Conservation (phyloP, 495 filamentous ascomycete genomes). For the Aspergillus saccharolyticus region DNA sequence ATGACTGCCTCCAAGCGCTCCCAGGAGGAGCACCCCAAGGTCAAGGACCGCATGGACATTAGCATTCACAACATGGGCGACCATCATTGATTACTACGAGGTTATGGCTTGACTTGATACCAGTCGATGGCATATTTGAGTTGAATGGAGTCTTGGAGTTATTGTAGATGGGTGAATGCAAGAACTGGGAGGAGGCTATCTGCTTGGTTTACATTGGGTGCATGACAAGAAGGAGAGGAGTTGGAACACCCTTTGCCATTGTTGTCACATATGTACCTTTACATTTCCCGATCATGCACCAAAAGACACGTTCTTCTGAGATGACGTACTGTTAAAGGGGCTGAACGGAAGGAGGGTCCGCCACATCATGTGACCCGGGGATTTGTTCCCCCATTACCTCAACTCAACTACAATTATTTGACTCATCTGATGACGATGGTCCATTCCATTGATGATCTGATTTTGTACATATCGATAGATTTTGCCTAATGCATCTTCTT, state of each 20-base stretch:
- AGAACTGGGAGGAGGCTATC: constrained; percentile 17
- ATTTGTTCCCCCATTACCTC: too few species aligned
- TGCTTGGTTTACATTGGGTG: constrained; percentile 13
- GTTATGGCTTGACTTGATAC: constrained; percentile 9
- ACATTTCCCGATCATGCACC: too few species aligned
- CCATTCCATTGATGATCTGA: neutral
- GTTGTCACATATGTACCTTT: constrained; percentile 1
- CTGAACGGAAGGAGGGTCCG: neutral
- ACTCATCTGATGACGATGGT: neutral
- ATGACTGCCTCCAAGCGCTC: constrained; percentile 18
- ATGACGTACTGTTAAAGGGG: neutral
- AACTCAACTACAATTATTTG: neutral
- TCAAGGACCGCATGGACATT: constrained; percentile 55
- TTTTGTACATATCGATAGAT: neutral
- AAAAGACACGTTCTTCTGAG: constrained; percentile 1
- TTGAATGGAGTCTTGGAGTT: constrained; percentile 25
- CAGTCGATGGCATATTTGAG: constrained; percentile 7
- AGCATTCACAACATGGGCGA: constrained; percentile 56
- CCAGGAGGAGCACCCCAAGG: constrained; percentile 34
- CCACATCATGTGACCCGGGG: neutral
- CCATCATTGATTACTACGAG: constrained; percentile 30
- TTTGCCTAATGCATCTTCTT: neutral
- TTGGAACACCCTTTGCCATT: constrained; percentile 10
- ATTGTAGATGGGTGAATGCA: constrained; percentile 17
- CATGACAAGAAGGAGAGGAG: constrained; percentile 13